Percentiles rank a stretch among this genome's conserved stretches.
phyloP scores from a whole-genome alignment of 169 alveolate genomes.

The Eimeria zaria region DNA sequence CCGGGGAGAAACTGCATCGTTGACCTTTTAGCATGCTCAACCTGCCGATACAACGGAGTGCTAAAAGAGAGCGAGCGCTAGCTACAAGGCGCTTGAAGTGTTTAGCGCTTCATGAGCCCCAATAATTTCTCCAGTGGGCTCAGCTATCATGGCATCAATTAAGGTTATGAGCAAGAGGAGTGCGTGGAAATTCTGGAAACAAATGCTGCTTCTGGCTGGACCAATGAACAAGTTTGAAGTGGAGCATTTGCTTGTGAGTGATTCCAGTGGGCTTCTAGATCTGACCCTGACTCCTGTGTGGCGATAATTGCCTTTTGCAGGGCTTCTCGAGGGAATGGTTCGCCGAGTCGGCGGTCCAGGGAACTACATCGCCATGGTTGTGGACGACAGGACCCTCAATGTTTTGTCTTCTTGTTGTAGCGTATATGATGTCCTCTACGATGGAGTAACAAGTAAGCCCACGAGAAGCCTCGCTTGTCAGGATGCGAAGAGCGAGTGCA shows the following conservation, averaged over 20 bases:
- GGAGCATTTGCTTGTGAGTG: neutral
- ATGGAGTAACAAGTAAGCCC: conserved; percentile 82
- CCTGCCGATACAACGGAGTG: neutral
- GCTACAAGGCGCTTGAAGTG: neutral
- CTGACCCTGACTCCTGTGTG: neutral
- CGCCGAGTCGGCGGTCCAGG: conserved; percentile 76
- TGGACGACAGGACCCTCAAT: conserved; percentile 77
- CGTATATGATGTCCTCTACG: conserved; percentile 81
- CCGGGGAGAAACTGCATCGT: neutral
- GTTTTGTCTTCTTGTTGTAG: conserved; percentile 78
- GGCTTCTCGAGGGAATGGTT: conserved; percentile 83
- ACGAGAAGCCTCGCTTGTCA: neutral
- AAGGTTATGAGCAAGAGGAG: conserved; percentile 46
- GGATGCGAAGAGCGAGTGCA: neutral
- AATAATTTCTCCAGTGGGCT: neutral
- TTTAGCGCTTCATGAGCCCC: neutral
- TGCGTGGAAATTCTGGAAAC: neutral
- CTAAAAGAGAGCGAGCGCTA: neutral
- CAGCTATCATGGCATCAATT: conserved; percentile 33
- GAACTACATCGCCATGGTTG: conserved; percentile 84
- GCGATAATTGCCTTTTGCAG: conserved; percentile 32
- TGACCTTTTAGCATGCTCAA: neutral
- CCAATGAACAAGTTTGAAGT: neutral
- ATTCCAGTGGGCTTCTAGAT: neutral
- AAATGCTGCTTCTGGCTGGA: neutral